Evolutionary conservation across 176 grass and related monocot species (phyloP), one percentile per base, ranked within the genome.

Genomic region (Rhynchospora breviuscula): DNA sequence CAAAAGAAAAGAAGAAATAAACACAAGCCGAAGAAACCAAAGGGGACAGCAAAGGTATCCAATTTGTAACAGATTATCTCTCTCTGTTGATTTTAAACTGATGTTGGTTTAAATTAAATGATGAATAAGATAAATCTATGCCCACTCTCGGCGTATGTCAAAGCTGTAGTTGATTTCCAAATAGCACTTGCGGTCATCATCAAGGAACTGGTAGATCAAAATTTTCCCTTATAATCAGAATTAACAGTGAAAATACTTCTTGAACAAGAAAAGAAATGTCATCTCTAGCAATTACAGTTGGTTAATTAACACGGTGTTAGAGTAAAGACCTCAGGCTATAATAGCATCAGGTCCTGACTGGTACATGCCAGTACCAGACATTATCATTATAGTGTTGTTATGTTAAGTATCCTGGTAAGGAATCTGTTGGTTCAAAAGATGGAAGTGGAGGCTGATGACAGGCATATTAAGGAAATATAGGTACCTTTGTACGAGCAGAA

Each of bases 111-210:
- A 25, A 78, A 31, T 29, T 17, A 57, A 57, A 78, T 31, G 51
- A 82, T 35, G 59, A n/a, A 12, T 72, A 2, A 52, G 33, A 60
- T 80, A 91, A 85, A 60, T 31, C 53, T 89, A 81, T 45, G 97
- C 83, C 97, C 97, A 99, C 3, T 99, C 97, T 84, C 89, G 84
- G 26, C 93, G 93, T 82, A 99, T 99, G 88, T 99, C 97, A 70
- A 99, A 96, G 17, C 65, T 96, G 89, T 99, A 99, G 76, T 99
- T 93, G 93, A 96, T 95, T 87, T 93, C 81, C 88, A 99, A 89
- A 86, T 99, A 99, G 82, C 93, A 92, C 62, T 96, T 99, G 70
- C 87, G 88, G 73, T 99, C 97, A 66, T 99, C 97, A 77, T 99
- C 97, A 31, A 96, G 82, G 64, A 99, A 99, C 97, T 99, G 86